Evolutionary conservation across 73 alveolate species (phyloP), one percentile per base, ranked within the genome.

Genomic region (Paramecium sexaurelia): DNA sequence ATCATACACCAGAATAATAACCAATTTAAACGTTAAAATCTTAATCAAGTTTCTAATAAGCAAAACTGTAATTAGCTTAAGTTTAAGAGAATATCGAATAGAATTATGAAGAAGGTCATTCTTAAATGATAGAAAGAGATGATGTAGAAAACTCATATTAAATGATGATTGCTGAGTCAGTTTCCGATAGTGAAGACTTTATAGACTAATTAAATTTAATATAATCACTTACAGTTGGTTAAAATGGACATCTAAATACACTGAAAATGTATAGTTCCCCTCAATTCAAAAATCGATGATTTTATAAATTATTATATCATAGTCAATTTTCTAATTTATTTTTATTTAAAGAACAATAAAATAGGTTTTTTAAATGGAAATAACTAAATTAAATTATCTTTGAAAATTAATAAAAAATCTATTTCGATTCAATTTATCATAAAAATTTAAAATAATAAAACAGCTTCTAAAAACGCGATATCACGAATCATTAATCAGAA

Each of bases 281-380:
- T 75, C 68, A 75, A 75, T 75, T 75, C 37, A 75, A 75, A 22
- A 36, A 75, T 37, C 88, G 45, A 24, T 75, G 88, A 75, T 68
- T 43, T 10, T 13, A 43, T 11, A 43, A 43, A 78, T 13, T 84
- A 39, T 17, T 87, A 7, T 87, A 66, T 87, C 55, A 67, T 39
- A 97, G 97, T 17, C 90, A 93, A 75, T 24, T 96, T 35, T 95
- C 93, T 33, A 43, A 9, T 39, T 39, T 39, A 9, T 36, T 36
- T 36, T 36, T 36, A 36, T 36, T 36, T 36, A 36, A 5, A 36
- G 43, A 36, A 36, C n/a, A n/a, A n/a, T n/a, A n/a, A n/a, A n/a
- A n/a, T n/a, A n/a, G n/a, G n/a, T n/a, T n/a, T n/a, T n/a, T n/a
- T n/a, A n/a, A n/a, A n/a, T n/a, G n/a, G n/a, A n/a, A n/a, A n/a